Percentiles rank a stretch among this genome's conserved stretches.
Evolutionary conservation across 1,139 yeast genomes (phyloP).

Genomic region (Nematodospora anomalae): DNA sequence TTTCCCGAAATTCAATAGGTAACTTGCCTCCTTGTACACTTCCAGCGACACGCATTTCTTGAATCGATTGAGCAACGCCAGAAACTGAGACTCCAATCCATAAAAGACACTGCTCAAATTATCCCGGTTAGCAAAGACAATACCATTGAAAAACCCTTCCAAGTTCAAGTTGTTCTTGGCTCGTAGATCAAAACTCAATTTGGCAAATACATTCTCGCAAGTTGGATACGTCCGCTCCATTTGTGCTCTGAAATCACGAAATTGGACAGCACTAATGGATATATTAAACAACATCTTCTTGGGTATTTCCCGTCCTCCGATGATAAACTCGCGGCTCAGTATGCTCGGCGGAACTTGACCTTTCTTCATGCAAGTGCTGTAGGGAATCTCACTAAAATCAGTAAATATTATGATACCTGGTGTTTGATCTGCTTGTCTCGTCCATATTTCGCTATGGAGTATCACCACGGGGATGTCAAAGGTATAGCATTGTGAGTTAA

Average conservation of each 20-base stretch:
- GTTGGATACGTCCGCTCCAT: neutral
- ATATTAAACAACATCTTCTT: conserved; percentile 3
- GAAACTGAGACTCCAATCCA: conserved; percentile 9
- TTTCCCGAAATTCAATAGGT: neutral
- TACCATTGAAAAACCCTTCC: conserved; percentile 7
- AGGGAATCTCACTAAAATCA: conserved; percentile 7
- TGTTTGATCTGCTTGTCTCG: neutral
- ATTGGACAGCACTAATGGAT: conserved; percentile 4
- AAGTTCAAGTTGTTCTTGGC: conserved; percentile 5
- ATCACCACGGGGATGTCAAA: conserved; percentile 10
- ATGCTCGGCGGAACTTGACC: conserved; percentile 4
- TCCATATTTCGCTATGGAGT: conserved; percentile 1
- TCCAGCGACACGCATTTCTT: neutral
- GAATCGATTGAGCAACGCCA: conserved; percentile 8
- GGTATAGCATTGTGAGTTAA: conserved; percentile 1
- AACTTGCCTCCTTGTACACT: neutral
- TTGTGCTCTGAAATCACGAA: neutral
- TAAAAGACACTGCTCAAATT: conserved; percentile 7
- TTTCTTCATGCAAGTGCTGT: neutral
- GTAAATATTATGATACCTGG: conserved; percentile 6
- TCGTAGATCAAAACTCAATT: conserved; percentile 11
- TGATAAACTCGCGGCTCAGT: neutral
- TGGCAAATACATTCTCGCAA: conserved; percentile 4
- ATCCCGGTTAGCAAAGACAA: conserved; percentile 3
- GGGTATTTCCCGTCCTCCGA: neutral